Percentiles rank a stretch among this genome's conserved stretches.
Conservation (phyloP, 1,139 yeast species). For the Geotrichum carabidarum region DNA sequence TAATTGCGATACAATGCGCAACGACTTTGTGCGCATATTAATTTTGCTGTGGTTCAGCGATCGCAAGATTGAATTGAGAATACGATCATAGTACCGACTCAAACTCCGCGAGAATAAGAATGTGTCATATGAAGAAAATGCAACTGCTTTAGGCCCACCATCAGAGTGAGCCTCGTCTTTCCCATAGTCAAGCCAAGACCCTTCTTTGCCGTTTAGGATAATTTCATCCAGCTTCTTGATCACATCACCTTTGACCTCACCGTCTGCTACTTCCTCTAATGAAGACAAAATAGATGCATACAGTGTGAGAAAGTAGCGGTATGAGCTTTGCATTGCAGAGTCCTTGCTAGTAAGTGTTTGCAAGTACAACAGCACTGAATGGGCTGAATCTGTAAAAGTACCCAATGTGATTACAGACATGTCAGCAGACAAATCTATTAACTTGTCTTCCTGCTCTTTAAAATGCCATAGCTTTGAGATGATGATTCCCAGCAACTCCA, state of each 20-base stretch:
- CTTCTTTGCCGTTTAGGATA: conserved; percentile 20
- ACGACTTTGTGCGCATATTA: conserved; percentile 60
- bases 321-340: conserved; percentile 21
- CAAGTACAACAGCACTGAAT: conserved; percentile 20
- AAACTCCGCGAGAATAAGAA: conserved; percentile 33
- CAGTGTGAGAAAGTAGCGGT: conserved; percentile 20
- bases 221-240: conserved; percentile 8
- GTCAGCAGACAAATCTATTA: conserved; percentile 15
- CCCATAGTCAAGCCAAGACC: conserved; percentile 19
- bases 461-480: conserved; percentile 43
- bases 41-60: conserved; percentile 51
- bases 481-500: conserved; percentile 54
- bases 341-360: conserved; percentile 21
- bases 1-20: conserved; percentile 51
- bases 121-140: conserved; percentile 16
- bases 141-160: conserved; percentile 4
- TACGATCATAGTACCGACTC: conserved; percentile 47
- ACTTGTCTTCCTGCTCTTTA: conserved; percentile 18
- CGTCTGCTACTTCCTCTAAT: conserved; percentile 14
- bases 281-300: conserved; percentile 19
- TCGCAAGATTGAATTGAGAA: conserved; percentile 47
- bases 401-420: conserved; percentile 18
- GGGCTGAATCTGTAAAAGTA: conserved; percentile 11
- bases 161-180: conserved; percentile 2
- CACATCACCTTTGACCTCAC: conserved; percentile 9